These are phyloP conservation scores for Pyronema domesticum DNA, from an alignment of 495 filamentous ascomycete species.

Conservation along the genomic window DNA sequence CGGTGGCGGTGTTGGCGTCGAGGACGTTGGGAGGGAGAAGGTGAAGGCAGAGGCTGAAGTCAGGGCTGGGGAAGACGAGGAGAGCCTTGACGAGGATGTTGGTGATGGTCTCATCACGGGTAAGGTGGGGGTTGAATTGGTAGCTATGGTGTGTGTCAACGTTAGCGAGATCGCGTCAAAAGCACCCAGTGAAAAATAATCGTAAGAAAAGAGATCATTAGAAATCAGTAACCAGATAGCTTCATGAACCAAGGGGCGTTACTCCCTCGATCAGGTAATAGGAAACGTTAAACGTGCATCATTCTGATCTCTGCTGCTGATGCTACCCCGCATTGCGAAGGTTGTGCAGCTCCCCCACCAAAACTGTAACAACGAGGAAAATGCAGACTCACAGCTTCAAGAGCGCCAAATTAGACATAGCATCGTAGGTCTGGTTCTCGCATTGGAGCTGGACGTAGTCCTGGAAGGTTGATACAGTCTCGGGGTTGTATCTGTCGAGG, in stretches of 20 bases:
- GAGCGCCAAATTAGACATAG: constrained; percentile 86
- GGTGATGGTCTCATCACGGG: constrained; percentile 88
- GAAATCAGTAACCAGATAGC: constrained; percentile 1
- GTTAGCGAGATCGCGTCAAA: not conserved
- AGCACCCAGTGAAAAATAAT: not conserved
- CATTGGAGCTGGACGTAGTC: constrained; percentile 90
- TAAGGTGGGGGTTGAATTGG: constrained; percentile 98
- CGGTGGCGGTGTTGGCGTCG: constrained; percentile 30
- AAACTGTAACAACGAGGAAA: constrained; percentile 7
- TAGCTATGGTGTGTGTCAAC: constrained; percentile 40
- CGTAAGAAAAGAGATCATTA: not conserved
- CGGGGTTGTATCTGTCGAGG: constrained; percentile 95
- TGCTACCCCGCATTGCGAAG: not conserved
- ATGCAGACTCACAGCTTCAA: constrained; percentile 80
- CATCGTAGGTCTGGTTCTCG: constrained; percentile 83
- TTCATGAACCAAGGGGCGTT: constrained; percentile 27
- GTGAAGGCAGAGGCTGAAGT: constrained; percentile 84
- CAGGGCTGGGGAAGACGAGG: constrained; percentile 89
- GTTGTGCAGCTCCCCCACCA: not conserved
- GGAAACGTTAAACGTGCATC: constrained; percentile 90
- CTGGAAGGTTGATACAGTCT: constrained; percentile 85
- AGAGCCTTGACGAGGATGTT: constrained; percentile 97
- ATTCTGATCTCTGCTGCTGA: constrained; percentile 24
- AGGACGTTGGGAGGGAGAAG: constrained; percentile 70
- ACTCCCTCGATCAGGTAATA: constrained; percentile 74